phyloP scores from a whole-genome alignment of 768 basidiomycete genomes.

The Leucocoprinus sp. region DNA sequence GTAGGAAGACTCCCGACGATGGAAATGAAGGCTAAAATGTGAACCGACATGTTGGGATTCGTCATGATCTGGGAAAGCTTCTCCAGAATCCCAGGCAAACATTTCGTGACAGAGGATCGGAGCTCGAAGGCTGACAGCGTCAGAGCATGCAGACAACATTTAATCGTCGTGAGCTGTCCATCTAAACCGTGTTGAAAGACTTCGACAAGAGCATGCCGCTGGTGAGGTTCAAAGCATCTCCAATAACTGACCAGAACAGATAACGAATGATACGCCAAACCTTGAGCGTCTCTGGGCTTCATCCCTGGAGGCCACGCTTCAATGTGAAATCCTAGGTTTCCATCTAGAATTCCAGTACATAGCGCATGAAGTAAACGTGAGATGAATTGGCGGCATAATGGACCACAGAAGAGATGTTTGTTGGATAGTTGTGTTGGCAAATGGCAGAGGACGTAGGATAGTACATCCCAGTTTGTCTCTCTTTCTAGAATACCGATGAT shows the following conservation, averaged over 20 bases:
- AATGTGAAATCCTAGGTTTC: constrained; percentile 46
- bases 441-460: constrained; percentile 87
- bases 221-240: constrained; percentile 61
- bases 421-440: constrained; percentile 87
- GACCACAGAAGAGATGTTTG: constrained; percentile 95
- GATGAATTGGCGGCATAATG: constrained; percentile 58
- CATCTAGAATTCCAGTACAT: constrained; percentile 56
- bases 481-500: constrained; percentile 59
- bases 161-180: constrained; percentile 68
- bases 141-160: constrained; percentile 84
- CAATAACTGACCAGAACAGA: constrained; percentile 86
- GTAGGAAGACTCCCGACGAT: constrained; percentile 76
- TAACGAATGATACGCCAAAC: constrained; percentile 79
- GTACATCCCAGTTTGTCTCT: constrained; percentile 86
- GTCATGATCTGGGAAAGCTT: constrained; percentile 93
- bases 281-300: constrained; percentile 77
- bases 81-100: constrained; percentile 71
- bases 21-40: constrained; percentile 87
- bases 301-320: constrained; percentile 53
- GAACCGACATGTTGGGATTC: constrained; percentile 87
- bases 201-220: constrained; percentile 64
- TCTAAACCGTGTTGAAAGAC: constrained; percentile 63
- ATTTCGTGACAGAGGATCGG: constrained; percentile 70
- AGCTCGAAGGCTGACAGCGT: constrained; percentile 85
- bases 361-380: constrained; percentile 55